Conservation (phyloP, 495 filamentous ascomycete species). For the Neurospora pannonica region DNA sequence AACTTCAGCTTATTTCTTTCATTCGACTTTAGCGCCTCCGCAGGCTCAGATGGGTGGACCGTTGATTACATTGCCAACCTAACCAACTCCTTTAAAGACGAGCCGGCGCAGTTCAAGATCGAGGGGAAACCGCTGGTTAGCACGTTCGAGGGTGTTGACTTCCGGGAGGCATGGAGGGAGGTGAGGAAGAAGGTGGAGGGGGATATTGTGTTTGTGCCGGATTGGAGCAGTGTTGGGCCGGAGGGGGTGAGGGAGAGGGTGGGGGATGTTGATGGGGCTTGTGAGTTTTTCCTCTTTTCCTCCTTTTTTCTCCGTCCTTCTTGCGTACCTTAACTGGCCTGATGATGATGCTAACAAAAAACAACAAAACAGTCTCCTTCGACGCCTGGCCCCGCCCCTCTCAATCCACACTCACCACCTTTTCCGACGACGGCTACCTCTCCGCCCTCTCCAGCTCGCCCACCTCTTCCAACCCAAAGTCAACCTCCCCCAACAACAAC, state of each 20-base stretch:
- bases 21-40: slow-evolving; percentile 18
- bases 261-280: slow-evolving; percentile 39
- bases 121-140: slow-evolving; percentile 37
- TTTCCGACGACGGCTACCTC: not conserved
- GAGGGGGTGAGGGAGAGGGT: slow-evolving; percentile 27
- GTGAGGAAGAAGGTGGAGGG: slow-evolving; percentile 36
- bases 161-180: slow-evolving; percentile 40
- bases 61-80: slow-evolving; percentile 38
- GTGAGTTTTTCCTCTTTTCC: slow-evolving; percentile 3
- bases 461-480: not conserved
- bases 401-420: not conserved
- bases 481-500: slow-evolving; percentile 1
- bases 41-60: slow-evolving; percentile 35
- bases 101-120: slow-evolving; percentile 41
- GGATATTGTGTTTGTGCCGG: slow-evolving; percentile 46
- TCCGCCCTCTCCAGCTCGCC: not conserved
- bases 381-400: slow-evolving; percentile 54
- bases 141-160: slow-evolving; percentile 54
- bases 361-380: slow-evolving; percentile 33
- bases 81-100: slow-evolving; percentile 42
- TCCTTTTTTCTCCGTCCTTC: not conserved
- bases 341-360: not conserved
- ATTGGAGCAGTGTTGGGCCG: slow-evolving; percentile 47
- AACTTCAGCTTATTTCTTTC: slow-evolving; percentile 5
- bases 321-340: not conserved